Conservation (phyloP, 2,329 filamentous ascomycete genomes). For the Apiospora pterosperma region DNA sequence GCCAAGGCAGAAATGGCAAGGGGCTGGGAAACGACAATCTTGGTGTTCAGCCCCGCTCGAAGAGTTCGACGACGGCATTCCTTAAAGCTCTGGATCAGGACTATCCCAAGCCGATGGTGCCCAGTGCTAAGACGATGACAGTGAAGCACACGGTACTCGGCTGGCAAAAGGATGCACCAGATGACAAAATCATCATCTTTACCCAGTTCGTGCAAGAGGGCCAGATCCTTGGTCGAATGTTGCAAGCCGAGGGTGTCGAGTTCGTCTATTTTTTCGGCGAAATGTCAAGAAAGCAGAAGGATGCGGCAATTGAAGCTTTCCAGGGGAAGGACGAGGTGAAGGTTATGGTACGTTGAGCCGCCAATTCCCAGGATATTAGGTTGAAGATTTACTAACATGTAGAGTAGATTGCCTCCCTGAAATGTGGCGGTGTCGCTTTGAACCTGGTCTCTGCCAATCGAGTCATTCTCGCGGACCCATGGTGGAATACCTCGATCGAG, state of each 20-base stretch:
- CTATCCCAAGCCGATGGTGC: neutral
- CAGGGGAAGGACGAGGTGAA: conserved; percentile 9
- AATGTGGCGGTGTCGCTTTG: conserved; percentile 33
- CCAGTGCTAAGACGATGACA: neutral
- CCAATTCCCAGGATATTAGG: neutral
- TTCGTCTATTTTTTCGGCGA: conserved; percentile 37
- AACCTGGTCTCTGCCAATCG: conserved; percentile 45
- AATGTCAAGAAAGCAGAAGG: conserved; percentile 13
- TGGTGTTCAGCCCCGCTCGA: neutral
- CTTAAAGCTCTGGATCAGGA: neutral
- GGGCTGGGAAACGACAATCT: neutral
- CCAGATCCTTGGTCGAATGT: conserved; percentile 31
- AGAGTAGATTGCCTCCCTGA: conserved; percentile 31
- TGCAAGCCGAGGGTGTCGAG: conserved; percentile 21
- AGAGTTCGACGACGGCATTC: neutral
- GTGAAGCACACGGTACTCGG: neutral
- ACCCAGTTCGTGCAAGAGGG: neutral
- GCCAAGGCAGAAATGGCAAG: neutral
- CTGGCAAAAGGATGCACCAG: neutral
- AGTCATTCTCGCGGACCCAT: conserved; percentile 51
- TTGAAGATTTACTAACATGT: neutral
- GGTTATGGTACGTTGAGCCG: conserved; percentile 30
- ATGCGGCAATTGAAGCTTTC: conserved; percentile 20
- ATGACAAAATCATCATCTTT: conserved; percentile 11
- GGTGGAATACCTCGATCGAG: conserved; percentile 61